Evolutionary conservation across 768 basidiomycete species (phyloP).

Genomic region (Auricularia cornea): DNA sequence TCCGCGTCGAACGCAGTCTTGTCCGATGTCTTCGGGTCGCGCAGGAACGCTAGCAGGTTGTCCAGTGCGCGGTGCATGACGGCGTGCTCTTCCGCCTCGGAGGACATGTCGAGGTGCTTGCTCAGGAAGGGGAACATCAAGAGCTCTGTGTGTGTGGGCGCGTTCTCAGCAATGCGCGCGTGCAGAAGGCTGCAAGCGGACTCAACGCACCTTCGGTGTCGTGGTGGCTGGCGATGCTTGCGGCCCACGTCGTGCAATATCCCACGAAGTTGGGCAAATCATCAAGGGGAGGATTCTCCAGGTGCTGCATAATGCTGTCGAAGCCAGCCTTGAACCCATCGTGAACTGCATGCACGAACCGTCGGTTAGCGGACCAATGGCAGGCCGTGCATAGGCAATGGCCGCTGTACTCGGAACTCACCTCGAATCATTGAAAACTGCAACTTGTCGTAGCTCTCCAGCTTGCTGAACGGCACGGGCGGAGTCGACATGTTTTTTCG

Average conservation of each 20-base stretch:
- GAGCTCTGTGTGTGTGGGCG: slow-evolving; percentile 16
- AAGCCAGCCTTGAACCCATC: slow-evolving; percentile 29
- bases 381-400: not conserved
- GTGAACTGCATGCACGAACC: slow-evolving; percentile 21
- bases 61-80: slow-evolving; percentile 24
- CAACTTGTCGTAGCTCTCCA: not conserved
- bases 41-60: slow-evolving; percentile 18
- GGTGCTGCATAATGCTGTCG: slow-evolving; percentile 26
- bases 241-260: slow-evolving; percentile 31
- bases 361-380: not conserved
- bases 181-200: no score
- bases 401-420: no score
- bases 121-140: slow-evolving; percentile 30
- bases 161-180: no score
- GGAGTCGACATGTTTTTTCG: no score
- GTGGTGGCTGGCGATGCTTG: slow-evolving; percentile 29
- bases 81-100: slow-evolving; percentile 29
- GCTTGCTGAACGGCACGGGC: no score
- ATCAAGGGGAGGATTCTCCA: slow-evolving; percentile 27
- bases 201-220: slow-evolving; percentile 24
- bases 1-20: slow-evolving; percentile 23
- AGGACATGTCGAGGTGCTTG: slow-evolving; percentile 30
- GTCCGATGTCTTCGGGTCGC: slow-evolving; percentile 18
- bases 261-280: slow-evolving; percentile 34
- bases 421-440: slow-evolving; percentile 16